Evolutionary conservation across 148 eudicot genomes (phyloP).

Genomic region (Pouteria glomerata): DNA sequence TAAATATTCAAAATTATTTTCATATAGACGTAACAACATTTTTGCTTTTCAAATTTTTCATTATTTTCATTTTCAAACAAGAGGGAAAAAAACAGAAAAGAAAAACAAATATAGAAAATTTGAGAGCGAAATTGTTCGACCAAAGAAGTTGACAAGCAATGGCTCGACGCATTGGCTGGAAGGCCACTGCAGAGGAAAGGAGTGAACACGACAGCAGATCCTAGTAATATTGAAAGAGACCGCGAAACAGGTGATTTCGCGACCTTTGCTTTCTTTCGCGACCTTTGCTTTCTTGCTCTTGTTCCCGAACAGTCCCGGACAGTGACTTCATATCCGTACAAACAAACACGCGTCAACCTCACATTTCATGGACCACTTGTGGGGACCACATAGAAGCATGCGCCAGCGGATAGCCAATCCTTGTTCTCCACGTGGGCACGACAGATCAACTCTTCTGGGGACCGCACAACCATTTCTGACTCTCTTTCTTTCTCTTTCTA

Average conservation of each 20-base stretch:
- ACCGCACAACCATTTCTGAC: not conserved
- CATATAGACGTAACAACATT: too few relatives aligned
- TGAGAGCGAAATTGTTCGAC: too few relatives aligned
- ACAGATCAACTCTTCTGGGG: not conserved
- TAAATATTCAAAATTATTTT: too few relatives aligned
- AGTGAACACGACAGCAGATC: not conserved
- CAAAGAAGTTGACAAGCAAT: too few relatives aligned
- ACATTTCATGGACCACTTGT: conserved; percentile 1
- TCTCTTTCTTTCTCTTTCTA: not conserved
- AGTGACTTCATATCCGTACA: conserved; percentile 3
- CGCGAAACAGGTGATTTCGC: conserved; percentile 5
- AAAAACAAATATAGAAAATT: too few relatives aligned
- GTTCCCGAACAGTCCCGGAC: not conserved
- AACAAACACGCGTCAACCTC: not conserved
- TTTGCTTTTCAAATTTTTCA: too few relatives aligned
- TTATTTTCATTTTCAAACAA: too few relatives aligned
- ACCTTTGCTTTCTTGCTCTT: not conserved
- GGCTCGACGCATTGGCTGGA: too few relatives aligned
- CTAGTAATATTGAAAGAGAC: conserved; percentile 6
- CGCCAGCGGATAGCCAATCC: not conserved
- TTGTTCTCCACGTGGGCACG: not conserved
- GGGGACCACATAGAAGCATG: conserved; percentile 6
- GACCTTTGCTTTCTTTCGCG: not conserved
- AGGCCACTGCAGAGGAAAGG: not conserved
- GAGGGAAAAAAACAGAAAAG: too few relatives aligned